Evolutionary conservation across 345 rosid species (phyloP), one percentile per base, ranked within the genome.

Genomic region (Iberis pinnata): DNA sequence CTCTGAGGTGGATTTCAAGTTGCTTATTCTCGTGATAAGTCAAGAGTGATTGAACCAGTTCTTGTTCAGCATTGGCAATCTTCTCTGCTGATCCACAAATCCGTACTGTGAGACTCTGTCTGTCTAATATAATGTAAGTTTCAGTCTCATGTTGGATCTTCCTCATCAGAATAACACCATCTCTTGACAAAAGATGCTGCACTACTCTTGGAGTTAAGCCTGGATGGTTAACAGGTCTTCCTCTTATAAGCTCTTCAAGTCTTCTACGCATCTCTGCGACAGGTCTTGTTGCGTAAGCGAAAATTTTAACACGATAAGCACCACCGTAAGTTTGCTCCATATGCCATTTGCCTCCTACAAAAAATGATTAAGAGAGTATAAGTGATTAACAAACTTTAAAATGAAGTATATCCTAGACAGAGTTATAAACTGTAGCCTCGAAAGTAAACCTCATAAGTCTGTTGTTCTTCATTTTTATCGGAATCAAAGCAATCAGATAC

Each of bases 241-340:
- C 97, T 71, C 68, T 79, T 75, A 79, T 72, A 44, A 89, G 81
- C 71, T 76, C 82, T 72, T 89, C 97, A 19, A 89, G 78, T 2
- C 78, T 82, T 63, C 75, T 71, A 58, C 95, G 79, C 75, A 83
- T 65, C 70, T 81, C 95, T n/a, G 94, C 89, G 17, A 80, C 80
- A 15, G 64, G 78, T 73, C 70, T 81, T 51, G 88, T 89, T 33
- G 89, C 94, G 72, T 75, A 76, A 57, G 92, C 81, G 55, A 74
- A 75, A 42, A 90, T 76, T 63, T 51, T 78, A 56, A 82, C 83
- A 18, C 88, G 79, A 60, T 68, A 75, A 31, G 88, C 78, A 53
- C 95, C 89, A 48, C 58, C 75, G 10, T 48, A 55, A 56, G 72
- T 75, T 63, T 49, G 64, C 15, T 78, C 82, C 19, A 56, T 18